Evolutionary conservation across 805 yeast species (phyloP).

Genomic region (Kazachstania viticola): DNA sequence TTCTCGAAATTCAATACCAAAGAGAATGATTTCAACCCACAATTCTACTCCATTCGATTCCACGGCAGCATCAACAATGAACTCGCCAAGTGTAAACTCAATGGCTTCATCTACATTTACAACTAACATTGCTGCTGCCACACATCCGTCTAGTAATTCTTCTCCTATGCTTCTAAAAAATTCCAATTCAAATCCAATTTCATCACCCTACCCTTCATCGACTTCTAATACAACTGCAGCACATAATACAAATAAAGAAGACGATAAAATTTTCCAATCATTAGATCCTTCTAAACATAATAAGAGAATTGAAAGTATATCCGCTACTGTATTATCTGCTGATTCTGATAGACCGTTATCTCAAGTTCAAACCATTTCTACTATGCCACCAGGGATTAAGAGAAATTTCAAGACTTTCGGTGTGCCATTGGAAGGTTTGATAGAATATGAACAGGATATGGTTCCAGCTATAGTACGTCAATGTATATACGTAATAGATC

Average conservation of each 20-base stretch:
- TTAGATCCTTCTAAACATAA: constrained; percentile 21
- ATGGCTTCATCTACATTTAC: constrained; percentile 3
- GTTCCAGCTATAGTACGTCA: constrained; percentile 85
- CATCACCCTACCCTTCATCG: constrained; percentile 1
- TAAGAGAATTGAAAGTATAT: constrained; percentile 17
- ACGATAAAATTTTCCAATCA: constrained; percentile 8
- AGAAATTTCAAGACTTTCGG: constrained; percentile 56
- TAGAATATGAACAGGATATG: constrained; percentile 76
- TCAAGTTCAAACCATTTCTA: constrained; percentile 22
- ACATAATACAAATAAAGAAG: not conserved
- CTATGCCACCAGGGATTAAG: constrained; percentile 29
- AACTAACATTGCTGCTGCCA: not conserved
- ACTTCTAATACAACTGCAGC: constrained; percentile 4
- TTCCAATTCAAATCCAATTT: constrained; percentile 7
- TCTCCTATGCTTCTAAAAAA: constrained; percentile 1
- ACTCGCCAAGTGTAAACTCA: constrained; percentile 5
- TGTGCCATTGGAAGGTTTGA: constrained; percentile 62
- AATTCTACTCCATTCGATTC: constrained; percentile 23
- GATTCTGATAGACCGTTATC: constrained; percentile 24
- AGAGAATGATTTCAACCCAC: constrained; percentile 25
- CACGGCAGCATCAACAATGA: not conserved
- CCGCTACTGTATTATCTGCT: constrained; percentile 14
- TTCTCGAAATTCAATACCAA: constrained; percentile 22
- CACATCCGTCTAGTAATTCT: not conserved
- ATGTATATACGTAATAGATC: constrained; percentile 79